Evolutionary conservation across 768 basidiomycete genomes (phyloP), one percentile per base, ranked within the genome.

Genomic region (Tulasnella sp.): DNA sequence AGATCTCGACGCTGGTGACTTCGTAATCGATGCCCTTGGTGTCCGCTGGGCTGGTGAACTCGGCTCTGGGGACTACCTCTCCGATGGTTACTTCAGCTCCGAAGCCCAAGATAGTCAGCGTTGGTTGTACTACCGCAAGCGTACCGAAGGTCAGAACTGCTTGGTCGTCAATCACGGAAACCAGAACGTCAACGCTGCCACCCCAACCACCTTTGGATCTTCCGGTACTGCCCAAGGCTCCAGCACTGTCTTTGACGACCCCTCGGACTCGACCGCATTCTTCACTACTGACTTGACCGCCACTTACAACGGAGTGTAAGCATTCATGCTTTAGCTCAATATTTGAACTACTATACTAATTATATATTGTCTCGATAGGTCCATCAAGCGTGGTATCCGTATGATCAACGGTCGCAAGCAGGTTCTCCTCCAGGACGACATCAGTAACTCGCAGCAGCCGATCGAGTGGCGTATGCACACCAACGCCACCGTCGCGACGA

Each of bases 131-230:
- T 99, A 97, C 84, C 86, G 95, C 78, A 98, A 95, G 84, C 88
- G 89, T 81, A 97, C 96, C 4, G 94, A 96, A 81, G 97, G 97
- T 2, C 97, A 99, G 83, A 99, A 98, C 83, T 95, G 94, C 5
- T 84, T 99, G 75, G 77, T 95, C 69, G 84, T 98, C 75, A 85
- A 85, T 76, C 81, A 83, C 74, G 78, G 81, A 37, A 98, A 98
- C 82, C 97, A 99, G 81, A 85, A 88, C 73, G 92, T 97, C 62
- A 72, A 65, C 17, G 79, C 81, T 19, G 87, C 86, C 22, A 83
- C 85, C 4, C 90, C 94, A 0, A 86, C 81, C 9, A 78, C 83
- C 41, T 87, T 84, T 75, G 85, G 83, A n/a, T 86, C 90, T 3
- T 81, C 83, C 1, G 82, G 82, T 47, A 83, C 82, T 4, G 77